Evolutionary conservation across 129 eudicot genomes (phyloP), one percentile per base, ranked within the genome.

Genomic region (Arctium lappa): DNA sequence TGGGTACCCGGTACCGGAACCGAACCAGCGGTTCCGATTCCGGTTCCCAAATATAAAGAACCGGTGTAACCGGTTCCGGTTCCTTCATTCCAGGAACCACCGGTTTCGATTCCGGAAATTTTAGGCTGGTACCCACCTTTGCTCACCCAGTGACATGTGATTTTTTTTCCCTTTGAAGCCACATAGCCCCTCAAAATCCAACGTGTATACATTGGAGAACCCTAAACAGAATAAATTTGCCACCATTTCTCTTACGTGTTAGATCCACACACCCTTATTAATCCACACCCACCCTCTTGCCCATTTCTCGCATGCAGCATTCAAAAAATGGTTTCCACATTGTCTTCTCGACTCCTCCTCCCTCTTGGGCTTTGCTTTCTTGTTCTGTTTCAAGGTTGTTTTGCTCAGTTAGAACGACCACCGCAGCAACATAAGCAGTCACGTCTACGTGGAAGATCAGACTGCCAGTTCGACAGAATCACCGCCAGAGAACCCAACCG

Each of bases 401-500:
- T 86, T 27, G 92, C 97, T 79, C 92, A 88, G 86, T 32, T 82
- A 65, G 69, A 72, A 30, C 83, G 40, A 5, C 78, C 39, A 46
- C 88, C 81, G 13, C 77, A 68, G 12, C 86, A 56, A 34, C 72
- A 66, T 31, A 86, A 84, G 74, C 77, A 65, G n/a, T 83, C 82
- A 3, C 87, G 89, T 29, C 71, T 87, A 18, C 50, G 74, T 31
- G 87, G 83, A 40, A 82, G 42, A 27, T 81, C 89, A 1, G 84
- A 78, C 0, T 92, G 97, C 87, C 80, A 79, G 72, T 70, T 92
- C 16, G 69, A 88, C 48, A 29, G 63, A 77, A 93, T 92, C 80
- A 80, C 29, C 22, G 92, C 93, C 29, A 85, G 80, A 8, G 85
- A 91, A 40, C 93, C 97, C 6, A 84, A 68, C 70, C 79, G 40